Percentiles rank a stretch among this genome's conserved stretches.
Conservation (phyloP, 305 asterid species). For the Rubia peregrina region DNA sequence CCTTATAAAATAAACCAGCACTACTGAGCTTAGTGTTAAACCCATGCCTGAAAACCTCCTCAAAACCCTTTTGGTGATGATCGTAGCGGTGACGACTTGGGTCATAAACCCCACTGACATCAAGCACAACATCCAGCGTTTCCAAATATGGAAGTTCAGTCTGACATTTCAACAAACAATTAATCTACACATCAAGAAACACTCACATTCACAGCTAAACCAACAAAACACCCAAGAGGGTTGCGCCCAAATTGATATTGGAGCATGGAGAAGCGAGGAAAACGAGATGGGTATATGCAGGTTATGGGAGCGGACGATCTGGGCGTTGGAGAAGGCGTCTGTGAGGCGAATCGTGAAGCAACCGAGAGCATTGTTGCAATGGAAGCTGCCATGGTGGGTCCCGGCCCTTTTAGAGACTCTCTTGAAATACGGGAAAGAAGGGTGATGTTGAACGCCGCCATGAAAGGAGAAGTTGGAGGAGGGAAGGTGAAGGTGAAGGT, state of each 20-base stretch:
- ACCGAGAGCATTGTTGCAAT: conserved; percentile 96
- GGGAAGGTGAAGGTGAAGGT: background rate
- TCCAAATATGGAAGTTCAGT: conserved; percentile 41
- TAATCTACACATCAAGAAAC: conserved; percentile 3
- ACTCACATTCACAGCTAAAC: background rate
- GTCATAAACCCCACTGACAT: conserved; percentile 80
- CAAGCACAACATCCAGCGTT: conserved; percentile 78
- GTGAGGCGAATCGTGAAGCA: conserved; percentile 95
- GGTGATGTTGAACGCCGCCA: conserved; percentile 18
- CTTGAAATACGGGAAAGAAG: background rate
- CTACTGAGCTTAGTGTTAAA: conserved; percentile 20
- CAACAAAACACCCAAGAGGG: background rate
- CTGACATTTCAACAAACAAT: conserved; percentile 9
- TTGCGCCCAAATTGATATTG: background rate
- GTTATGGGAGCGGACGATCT: conserved; percentile 72
- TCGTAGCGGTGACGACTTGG: conserved; percentile 59
- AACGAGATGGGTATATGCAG: conserved; percentile 36
- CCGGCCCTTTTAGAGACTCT: conserved; percentile 45
- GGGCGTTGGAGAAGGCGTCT: conserved; percentile 55
- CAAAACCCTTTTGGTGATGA: conserved; percentile 91
- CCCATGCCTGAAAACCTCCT: conserved; percentile 74
- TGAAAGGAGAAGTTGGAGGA: conserved; percentile 8
- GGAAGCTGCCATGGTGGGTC: conserved; percentile 96
- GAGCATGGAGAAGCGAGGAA: background rate
- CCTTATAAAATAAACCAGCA: too few relatives aligned